Conservation (phyloP, 2,329 filamentous ascomycete species). For the Ceratocystis variospora region DNA sequence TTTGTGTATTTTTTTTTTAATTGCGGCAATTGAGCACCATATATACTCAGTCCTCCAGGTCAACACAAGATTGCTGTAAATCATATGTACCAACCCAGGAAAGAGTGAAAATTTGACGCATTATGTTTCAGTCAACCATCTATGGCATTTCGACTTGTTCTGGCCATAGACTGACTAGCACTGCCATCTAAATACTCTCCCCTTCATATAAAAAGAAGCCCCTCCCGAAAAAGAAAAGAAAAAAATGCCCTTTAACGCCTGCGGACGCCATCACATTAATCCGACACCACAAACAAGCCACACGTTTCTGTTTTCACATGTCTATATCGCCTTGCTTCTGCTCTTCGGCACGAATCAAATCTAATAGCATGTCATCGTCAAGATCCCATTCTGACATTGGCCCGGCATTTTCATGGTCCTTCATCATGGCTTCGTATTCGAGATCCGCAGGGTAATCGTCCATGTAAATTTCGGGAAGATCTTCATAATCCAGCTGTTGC, state of each 20-base stretch:
- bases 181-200: background rate
- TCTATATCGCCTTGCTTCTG: conserved; percentile 21
- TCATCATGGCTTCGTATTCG: conserved; percentile 12
- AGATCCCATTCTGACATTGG: conserved; percentile 19
- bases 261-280: background rate
- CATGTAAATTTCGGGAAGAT: conserved; percentile 12
- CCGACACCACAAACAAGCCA: background rate
- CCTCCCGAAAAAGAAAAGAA: background rate
- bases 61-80: background rate
- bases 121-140: background rate
- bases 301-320: conserved; percentile 8
- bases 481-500: conserved; percentile 4
- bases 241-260: background rate
- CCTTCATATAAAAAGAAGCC: background rate
- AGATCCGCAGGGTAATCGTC: conserved; percentile 15
- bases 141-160: background rate
- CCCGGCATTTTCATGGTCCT: background rate
- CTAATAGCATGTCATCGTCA: conserved; percentile 27
- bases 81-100: background rate
- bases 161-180: background rate
- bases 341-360: conserved; percentile 40
- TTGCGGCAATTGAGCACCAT: background rate
- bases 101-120: background rate
- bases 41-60: background rate
- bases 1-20: background rate